Evolutionary conservation across 179 eudicot genomes (phyloP), one percentile per base, ranked within the genome.

Genomic region (Beta macrorhiza): DNA sequence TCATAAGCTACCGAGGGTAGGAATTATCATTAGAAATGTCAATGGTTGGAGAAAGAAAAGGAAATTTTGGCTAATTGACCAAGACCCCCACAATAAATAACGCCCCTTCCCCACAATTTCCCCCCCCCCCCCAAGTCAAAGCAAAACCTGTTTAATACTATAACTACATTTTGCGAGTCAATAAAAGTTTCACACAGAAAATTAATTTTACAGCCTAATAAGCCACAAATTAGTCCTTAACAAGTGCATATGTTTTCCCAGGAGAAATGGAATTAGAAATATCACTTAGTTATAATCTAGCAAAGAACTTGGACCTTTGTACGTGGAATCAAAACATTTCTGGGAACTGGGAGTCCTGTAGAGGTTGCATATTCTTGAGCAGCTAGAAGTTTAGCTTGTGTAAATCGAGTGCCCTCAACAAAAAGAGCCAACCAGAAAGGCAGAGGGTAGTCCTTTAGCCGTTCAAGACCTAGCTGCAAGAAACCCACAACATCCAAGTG

Each of bases 391-490:
- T 94, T 94, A 72, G 90, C 92, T 61, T 88, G 88, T 8, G 98
- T 94, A 82, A 94, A 93, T 45, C 98, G 91, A 58, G 98, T 94
- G 73, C 98, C 98, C 84, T 94, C 98, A 2, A 90, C 97, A 89
- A 93, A 92, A 72, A 94, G 92, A 84, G 98, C 98, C 86, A 94
- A 74, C 98, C 98, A 94, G 78, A 94, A 93, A 73, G 98, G 94
- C 75, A 42, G 82, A 69, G 98, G 97, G 79, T 85, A 94, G 85
- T 89, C 92, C 79, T 79, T 81, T 52, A 94, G 90, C 77, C 86
- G 82, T 69, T 90, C 82, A 75, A 94, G 82, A 82, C 98, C 96
- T 85, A 84, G 78, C 98, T 94, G 98, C 84, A 79, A 78, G 74
- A 20, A 75, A 62, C 29, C 78, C 82, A 81, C 52, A 51, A 74